A percentile compares a stretch with the other conserved stretches of the same genome.
phyloP scores from a whole-genome alignment of 2,329 filamentous ascomycete species.

The Epichloe glyceriae region DNA sequence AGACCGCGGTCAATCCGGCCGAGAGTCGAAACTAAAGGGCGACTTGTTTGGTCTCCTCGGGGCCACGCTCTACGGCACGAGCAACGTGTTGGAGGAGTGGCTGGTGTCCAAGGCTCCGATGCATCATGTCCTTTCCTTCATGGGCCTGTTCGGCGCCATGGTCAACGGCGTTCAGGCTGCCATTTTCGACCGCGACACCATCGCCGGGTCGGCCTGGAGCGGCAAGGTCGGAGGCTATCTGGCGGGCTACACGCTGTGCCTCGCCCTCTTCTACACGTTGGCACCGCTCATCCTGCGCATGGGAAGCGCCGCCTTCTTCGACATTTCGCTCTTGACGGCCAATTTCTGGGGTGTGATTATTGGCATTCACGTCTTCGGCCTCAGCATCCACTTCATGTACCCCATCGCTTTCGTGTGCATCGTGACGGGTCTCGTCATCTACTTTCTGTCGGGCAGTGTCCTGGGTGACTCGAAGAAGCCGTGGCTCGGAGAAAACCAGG shows the following conservation, averaged over 20 bases:
- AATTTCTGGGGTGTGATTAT: constrained; percentile 98
- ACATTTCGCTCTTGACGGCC: constrained; percentile 83
- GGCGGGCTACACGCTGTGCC: constrained; percentile 74
- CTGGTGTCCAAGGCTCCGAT: constrained; percentile 75
- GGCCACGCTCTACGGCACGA: constrained; percentile 80
- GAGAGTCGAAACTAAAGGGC: constrained; percentile 65
- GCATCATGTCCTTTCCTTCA: constrained; percentile 86
- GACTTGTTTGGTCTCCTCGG: constrained; percentile 85
- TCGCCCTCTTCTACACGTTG: constrained; percentile 76
- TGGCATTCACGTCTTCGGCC: constrained; percentile 73
- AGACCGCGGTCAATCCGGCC: constrained; percentile 51
- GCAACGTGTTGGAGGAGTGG: constrained; percentile 90
- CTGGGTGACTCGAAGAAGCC: constrained; percentile 87
- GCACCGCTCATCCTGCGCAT: constrained; percentile 83
- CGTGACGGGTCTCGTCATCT: constrained; percentile 70
- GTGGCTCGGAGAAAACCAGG: constrained; percentile 83
- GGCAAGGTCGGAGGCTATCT: constrained; percentile 59
- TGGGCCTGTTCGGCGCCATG: constrained; percentile 75
- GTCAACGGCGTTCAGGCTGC: constrained; percentile 86
- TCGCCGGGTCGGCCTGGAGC: constrained; percentile 9
- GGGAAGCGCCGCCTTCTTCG: constrained; percentile 86
- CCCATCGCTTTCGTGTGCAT: constrained; percentile 92
- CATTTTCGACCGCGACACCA: constrained; percentile 65
- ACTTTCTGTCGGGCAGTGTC: constrained; percentile 73
- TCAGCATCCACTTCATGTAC: constrained; percentile 77